Conservation (phyloP, 2,329 filamentous ascomycete genomes). For the Paradendryphiella salina region DNA sequence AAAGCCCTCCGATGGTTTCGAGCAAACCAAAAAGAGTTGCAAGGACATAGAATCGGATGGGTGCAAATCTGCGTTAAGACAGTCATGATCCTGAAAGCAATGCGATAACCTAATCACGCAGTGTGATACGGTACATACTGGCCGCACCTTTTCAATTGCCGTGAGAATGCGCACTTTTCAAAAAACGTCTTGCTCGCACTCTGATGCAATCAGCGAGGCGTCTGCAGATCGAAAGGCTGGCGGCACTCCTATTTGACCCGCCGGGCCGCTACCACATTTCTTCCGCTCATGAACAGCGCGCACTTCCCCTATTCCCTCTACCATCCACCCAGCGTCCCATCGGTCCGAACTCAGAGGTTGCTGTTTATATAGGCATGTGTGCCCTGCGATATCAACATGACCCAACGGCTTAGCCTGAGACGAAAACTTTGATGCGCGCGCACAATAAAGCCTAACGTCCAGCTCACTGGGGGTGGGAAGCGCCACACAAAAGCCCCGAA, state of each 20-base stretch:
- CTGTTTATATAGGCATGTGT: not conserved
- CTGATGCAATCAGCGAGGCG: not conserved
- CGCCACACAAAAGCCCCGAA: constrained; percentile 1
- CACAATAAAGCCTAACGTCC: constrained; percentile 1
- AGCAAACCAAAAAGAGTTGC: not conserved
- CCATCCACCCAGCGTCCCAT: not conserved
- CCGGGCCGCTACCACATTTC: not conserved
- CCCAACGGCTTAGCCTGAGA: not conserved
- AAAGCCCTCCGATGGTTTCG: not conserved
- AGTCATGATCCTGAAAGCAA: not conserved
- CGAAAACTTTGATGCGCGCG: not conserved
- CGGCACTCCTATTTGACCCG: not conserved
- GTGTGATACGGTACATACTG: not conserved
- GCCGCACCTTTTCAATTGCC: not conserved
- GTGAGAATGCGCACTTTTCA: not conserved
- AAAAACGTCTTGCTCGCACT: not conserved
- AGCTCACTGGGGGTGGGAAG: not conserved
- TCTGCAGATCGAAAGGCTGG: not conserved
- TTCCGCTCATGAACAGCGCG: constrained; percentile 2
- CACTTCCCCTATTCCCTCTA: not conserved
- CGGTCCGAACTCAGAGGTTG: constrained; percentile 1
- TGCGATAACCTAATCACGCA: not conserved
- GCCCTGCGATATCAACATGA: not conserved
- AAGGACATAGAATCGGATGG: not conserved
- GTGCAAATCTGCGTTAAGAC: not conserved